Base-by-base conservation (phyloP, 169 alveolate genomes). In the Plasmodium yoelii region DNA sequence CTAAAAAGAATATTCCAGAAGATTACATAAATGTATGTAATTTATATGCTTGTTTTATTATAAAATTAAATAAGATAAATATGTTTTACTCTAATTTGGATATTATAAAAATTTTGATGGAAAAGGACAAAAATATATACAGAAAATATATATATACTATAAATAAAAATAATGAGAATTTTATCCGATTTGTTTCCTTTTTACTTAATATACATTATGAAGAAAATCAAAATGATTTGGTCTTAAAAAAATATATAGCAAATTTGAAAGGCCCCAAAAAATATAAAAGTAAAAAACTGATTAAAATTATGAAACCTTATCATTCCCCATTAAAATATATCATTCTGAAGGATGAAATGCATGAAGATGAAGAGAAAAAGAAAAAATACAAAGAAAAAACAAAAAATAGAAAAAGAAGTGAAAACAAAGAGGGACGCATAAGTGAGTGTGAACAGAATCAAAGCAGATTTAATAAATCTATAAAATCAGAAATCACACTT, bases 301-400 rank as follows among this genome's bases (percentile, higher is more conserved):
- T 86, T 34, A 71, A 86, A 22, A 39, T 68, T 9, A 60, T 71
- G 73, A 86, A 86, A 64, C 91, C 91, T 28, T 86, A 86, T 51
- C 91, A 86, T 71, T 86, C 91, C 34, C 91, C 91, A 7, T 51
- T 86, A 10, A 86, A 86, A 56, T 86, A 86, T 39, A 86, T 86
- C 13, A 57, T 70, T 86, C 53, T 86, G 65, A 86, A 86, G 61
- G 64, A 86, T 57, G 87, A 86, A 86, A 86, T 70, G 15, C 39
- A 63, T 56, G 68, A 75, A 75, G 60, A 26, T 47, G 59, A 68
- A 7, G 49, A 13, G 61, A 73, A 60, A 73, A 73, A 57, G 5
- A 13, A 18, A 22, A 22, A 4, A 39, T 9, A 15, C 19, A 24
- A 70, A 8, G 59, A 70, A 44, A 80, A 51, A 56, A 86, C 55